Evolutionary conservation across 768 basidiomycete species (phyloP).

Genomic region (Pisolithus tinctorius): DNA sequence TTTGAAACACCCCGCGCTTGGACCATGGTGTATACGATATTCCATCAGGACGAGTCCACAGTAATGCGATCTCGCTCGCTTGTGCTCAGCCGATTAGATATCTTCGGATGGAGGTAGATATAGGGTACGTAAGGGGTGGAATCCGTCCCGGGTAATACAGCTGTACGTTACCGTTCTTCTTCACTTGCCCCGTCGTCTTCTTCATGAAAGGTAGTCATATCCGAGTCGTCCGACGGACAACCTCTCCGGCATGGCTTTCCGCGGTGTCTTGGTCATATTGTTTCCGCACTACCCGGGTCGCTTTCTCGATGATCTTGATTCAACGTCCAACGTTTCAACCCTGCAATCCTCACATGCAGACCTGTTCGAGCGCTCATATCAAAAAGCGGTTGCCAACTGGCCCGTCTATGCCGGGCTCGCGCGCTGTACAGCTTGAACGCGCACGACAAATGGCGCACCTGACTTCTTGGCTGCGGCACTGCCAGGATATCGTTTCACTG

Average conservation of each 20-base stretch:
- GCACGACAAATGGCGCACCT: background rate
- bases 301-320: background rate
- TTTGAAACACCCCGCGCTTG: too few relatives aligned
- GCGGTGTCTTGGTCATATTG: background rate
- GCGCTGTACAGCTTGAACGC: background rate
- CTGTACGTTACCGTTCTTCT: too few relatives aligned
- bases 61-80: too few relatives aligned
- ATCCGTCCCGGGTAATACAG: too few relatives aligned
- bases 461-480: background rate
- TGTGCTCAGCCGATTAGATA: too few relatives aligned
- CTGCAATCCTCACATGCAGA: background rate
- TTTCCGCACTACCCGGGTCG: background rate
- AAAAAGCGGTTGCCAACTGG: background rate
- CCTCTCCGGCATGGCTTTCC: background rate
- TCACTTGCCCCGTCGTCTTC: too few relatives aligned
- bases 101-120: too few relatives aligned
- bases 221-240: background rate
- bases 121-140: too few relatives aligned
- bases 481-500: background rate
- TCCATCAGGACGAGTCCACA: too few relatives aligned
- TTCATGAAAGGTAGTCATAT: too few relatives aligned
- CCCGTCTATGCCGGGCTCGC: background rate
- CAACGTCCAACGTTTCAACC: background rate
- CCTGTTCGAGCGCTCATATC: background rate
- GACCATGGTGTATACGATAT: too few relatives aligned